Evolutionary conservation across 228 moss, liverwort and hornwort genomes (phyloP), one percentile per base, ranked within the genome.

Genomic region (Sphagnum fallax): DNA sequence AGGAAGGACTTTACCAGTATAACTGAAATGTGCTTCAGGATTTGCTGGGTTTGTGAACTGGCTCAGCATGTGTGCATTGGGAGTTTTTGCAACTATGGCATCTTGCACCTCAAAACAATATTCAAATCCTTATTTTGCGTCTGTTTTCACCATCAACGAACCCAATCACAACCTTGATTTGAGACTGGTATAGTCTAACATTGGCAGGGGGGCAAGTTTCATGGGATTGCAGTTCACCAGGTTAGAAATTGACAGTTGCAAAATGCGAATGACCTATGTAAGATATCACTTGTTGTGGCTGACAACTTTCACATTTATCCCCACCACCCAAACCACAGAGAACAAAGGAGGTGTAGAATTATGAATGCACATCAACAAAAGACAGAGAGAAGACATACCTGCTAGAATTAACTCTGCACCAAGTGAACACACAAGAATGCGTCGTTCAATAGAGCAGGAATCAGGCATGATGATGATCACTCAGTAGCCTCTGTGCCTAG

Each of bases 1-100:
- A 62, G 51, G 8, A 48, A 63, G 61, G 49, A 64, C 69, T 72
- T 79, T 2, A 94, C 89, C 89, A 4, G 96, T 97, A 59, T 81
- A 79, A 66, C 72, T 73, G 64, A 81, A 97, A 65, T 93, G 93
- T 52, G 79, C 73, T 6, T 83, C 65, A 53, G 93, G 82, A 64
- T 93, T 97, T 13, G 75, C 72, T 47, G 57, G 75, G 58, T 93
- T 91, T 14, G 0, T 70, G 65, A 91, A 88, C 69, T 91, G 96
- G 74, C 52, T 67, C n/a, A 96, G 74, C 86, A 86, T 88, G 60
- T 88, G 69, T 6, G 93, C 81, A 74, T 96, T 90, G 16, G 93
- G 96, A 53, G 78, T 89, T 48, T 74, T 72, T 47, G 71, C 82
- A 6, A 92, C 71, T 48, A 96, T 63, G 51, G 92, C 88, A 0